Evolutionary conservation across 1,139 yeast species (phyloP), one percentile per base, ranked within the genome.

Genomic region (Pichia sp.): DNA sequence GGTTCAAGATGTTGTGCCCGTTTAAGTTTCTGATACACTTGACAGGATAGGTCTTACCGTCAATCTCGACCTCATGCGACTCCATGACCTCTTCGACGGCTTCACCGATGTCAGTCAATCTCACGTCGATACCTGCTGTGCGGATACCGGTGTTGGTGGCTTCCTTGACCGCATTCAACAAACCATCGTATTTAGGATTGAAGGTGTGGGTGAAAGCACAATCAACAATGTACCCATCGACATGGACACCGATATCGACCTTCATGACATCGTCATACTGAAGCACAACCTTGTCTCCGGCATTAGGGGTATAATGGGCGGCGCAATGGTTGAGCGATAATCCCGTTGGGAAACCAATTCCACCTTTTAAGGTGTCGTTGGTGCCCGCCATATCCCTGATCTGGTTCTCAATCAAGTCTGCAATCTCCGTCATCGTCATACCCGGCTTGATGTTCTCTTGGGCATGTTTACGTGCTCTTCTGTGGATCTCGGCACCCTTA

Each of bases 81-180:
- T 93, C 99, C 99, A 93, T 93, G 46, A 88, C 93, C 69, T 93
- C 99, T 72, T 93, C 97, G 58, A 93, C 82, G 4, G 95, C 95
- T 57, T 85, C 98, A 55, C 99, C 99, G 63, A 93, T 88, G 67
- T 93, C 99, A 50, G 95, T 87, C 64, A 93, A 75, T 65, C 99
- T 80, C 44, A 91, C 99, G 70, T 93, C 99, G 59, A 93, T 92
- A 53, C 99, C 99, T 0, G 97, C 90, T 61, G 88, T 96, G 58
- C 80, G 79, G 59, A 93, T 79, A 64, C 99, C 99, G 1, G 99
- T 87, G 68, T 92, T 82, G 14, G 99, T 93, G 51, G 99, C 98
- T 51, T 83, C 97, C 62, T 78, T 81, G 45, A 93, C 99, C 0
- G 99, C 97, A 29, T 79, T 78, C 64, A 93, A 73, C 58, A 93